Conservation (phyloP, 2,329 filamentous ascomycete species). For the Microcyclospora pomicola region DNA sequence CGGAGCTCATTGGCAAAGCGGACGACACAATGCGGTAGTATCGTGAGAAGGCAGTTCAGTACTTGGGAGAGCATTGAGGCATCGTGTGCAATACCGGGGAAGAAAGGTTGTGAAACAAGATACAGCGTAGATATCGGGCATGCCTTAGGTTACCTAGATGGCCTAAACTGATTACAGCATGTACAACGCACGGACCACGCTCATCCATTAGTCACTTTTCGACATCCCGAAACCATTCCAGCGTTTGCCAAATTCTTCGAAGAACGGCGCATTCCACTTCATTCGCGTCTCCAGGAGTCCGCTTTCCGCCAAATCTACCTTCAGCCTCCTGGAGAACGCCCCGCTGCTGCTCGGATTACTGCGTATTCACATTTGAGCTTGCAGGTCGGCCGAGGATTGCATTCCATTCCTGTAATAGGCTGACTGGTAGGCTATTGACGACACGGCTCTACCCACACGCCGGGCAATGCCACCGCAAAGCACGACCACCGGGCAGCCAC, state of each 20-base stretch:
- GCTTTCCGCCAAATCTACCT: background rate
- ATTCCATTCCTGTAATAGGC: background rate
- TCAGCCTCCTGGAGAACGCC: background rate
- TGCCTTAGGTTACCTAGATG: background rate
- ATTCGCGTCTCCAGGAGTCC: background rate
- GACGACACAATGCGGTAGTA: too few relatives aligned
- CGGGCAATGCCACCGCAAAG: conserved; percentile 11
- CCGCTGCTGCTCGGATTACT: background rate
- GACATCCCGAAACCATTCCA: background rate
- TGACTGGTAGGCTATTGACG: background rate
- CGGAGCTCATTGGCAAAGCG: too few relatives aligned
- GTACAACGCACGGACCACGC: background rate
- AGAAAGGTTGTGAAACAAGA: background rate
- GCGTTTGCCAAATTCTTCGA: too few relatives aligned
- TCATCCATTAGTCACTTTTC: background rate
- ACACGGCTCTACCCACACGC: background rate
- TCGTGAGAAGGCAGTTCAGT: too few relatives aligned
- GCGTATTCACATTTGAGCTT: background rate
- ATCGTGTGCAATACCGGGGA: too few relatives aligned
- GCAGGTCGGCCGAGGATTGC: background rate
- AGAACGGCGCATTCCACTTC: too few relatives aligned
- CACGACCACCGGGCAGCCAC: too few relatives aligned
- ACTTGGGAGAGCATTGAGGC: too few relatives aligned
- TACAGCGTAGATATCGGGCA: background rate
- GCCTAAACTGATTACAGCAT: background rate